Percentiles rank a stretch among this genome's conserved stretches.
These are phyloP conservation scores for Phytophthora fragariae DNA, from an alignment of 352 stramenopile genomes.

Conservation along the genomic window DNA sequence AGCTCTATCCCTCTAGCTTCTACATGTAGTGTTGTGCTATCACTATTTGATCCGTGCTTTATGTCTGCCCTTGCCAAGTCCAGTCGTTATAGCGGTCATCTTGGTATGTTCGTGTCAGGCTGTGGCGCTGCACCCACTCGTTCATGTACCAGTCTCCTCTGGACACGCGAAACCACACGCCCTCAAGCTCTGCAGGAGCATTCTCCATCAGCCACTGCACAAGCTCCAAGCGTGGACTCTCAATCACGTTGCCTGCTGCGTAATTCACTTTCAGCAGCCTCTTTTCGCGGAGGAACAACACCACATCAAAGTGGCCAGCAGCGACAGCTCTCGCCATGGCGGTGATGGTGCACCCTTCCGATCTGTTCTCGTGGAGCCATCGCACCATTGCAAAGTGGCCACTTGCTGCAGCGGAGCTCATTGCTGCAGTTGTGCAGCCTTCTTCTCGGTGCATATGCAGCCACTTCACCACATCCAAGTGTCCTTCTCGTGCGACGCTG, in stretches of 20 bases:
- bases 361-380: conserved; percentile 25
- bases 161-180: conserved; percentile 4
- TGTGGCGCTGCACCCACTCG: conserved; percentile 18
- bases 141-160: conserved; percentile 20
- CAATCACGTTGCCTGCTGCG: conserved; percentile 4
- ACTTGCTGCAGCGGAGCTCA: background rate
- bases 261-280: background rate
- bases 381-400: conserved; percentile 12
- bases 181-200: conserved; percentile 1
- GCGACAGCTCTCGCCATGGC: conserved; percentile 8
- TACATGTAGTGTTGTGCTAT: background rate
- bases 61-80: background rate
- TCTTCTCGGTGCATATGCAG: conserved; percentile 9
- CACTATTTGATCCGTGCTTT: background rate
- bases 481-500: background rate
- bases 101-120: background rate
- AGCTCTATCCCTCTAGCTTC: background rate
- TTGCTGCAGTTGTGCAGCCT: conserved; percentile 8
- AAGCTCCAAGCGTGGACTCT: conserved; percentile 9
- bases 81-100: background rate
- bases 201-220: conserved; percentile 16
- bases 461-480: conserved; percentile 16
- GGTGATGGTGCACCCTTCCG: conserved; percentile 1
- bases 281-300: conserved; percentile 13
- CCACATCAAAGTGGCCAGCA: conserved; percentile 20